Evolutionary conservation across 805 yeast genomes (phyloP).

Genomic region (Cyberlindnera saturnus): DNA sequence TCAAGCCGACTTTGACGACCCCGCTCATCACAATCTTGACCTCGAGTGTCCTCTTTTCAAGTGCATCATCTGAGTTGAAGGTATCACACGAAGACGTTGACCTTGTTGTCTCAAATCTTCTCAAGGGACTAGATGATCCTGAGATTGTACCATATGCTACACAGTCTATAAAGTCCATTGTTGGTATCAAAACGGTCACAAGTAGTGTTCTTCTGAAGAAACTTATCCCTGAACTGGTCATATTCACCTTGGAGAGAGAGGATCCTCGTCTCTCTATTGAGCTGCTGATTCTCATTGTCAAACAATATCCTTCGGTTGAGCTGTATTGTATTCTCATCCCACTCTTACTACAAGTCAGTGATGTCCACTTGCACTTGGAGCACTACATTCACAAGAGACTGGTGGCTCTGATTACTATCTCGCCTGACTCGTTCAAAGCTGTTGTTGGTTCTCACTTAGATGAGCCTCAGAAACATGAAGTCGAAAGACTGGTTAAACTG

Average conservation of each 20-base stretch:
- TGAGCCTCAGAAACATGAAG: conserved; percentile 31
- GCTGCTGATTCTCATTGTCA: conserved; percentile 17
- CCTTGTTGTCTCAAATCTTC: conserved; percentile 28
- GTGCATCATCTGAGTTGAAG: conserved; percentile 28
- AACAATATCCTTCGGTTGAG: conserved; percentile 11
- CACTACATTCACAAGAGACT: conserved; percentile 42
- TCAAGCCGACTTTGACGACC: conserved; percentile 24
- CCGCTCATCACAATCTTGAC: conserved; percentile 30
- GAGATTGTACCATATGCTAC: conserved; percentile 38
- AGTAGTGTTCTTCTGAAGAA: conserved; percentile 35
- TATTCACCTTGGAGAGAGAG: conserved; percentile 21
- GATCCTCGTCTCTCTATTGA: conserved; percentile 28
- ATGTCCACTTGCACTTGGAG: conserved; percentile 20
- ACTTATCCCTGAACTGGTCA: conserved; percentile 40
- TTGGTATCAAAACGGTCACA: conserved; percentile 27
- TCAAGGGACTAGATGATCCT: conserved; percentile 29
- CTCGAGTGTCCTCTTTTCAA: conserved; percentile 36
- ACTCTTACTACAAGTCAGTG: conserved; percentile 27
- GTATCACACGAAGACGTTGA: conserved; percentile 33
- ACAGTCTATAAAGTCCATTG: conserved; percentile 58
- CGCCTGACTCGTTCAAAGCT: conserved; percentile 42
- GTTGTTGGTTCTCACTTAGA: conserved; percentile 36
- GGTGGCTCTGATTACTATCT: conserved; percentile 38
- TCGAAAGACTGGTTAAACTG: conserved; percentile 39
- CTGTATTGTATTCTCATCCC: conserved; percentile 31